Evolutionary conservation across 129 eudicot genomes (phyloP).

Genomic region (Arctium minus): DNA sequence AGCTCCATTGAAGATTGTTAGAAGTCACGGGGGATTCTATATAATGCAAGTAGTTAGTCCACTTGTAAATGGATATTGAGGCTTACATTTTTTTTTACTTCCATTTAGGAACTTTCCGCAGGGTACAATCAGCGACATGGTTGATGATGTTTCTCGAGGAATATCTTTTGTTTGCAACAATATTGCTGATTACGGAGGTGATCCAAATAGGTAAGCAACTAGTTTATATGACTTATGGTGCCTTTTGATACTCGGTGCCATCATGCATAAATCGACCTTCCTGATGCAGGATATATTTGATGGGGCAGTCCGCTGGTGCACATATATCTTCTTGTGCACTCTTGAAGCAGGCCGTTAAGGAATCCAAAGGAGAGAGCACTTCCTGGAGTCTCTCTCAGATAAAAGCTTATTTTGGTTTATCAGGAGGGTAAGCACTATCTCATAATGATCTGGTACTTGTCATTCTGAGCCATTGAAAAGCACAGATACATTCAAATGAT

Average conservation of each 20-base stretch:
- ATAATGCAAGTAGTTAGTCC: neutral
- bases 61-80: neutral
- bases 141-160: constrained; percentile 81
- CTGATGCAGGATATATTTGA: constrained; percentile 65
- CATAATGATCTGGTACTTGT: neutral
- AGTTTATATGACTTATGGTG: neutral
- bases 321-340: constrained; percentile 89
- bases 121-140: constrained; percentile 94
- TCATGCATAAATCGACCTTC: constrained; percentile 13
- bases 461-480: too few species aligned
- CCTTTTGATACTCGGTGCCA: neutral
- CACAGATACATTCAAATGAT: neutral
- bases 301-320: constrained; percentile 98
- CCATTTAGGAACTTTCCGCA: constrained; percentile 91
- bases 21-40: neutral
- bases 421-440: constrained; percentile 74
- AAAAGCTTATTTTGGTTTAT: constrained; percentile 94
- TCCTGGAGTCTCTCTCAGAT: constrained; percentile 92
- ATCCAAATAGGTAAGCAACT: constrained; percentile 65
- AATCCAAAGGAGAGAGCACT: constrained; percentile 53
- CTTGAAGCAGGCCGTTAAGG: constrained; percentile 77
- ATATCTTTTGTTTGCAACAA: constrained; percentile 75
- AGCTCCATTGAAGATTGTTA: neutral
- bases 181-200: constrained; percentile 70
- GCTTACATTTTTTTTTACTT: neutral